Conservation (phyloP, 208 protist species). For the Trypanosoma brucei region DNA sequence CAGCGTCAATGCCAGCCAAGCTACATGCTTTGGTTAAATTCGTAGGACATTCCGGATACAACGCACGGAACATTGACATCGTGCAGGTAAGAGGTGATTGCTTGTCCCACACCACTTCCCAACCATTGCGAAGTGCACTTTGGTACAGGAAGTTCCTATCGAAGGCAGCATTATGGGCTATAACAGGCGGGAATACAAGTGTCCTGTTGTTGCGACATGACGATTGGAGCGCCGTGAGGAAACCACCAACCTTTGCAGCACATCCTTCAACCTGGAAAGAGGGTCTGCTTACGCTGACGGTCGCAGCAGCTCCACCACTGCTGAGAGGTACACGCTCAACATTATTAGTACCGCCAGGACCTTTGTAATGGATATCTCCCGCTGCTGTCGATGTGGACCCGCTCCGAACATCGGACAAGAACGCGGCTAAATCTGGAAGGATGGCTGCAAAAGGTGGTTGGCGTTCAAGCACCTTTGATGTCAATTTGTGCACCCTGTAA, state of each 20-base stretch:
- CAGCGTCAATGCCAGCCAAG: constrained; percentile 36
- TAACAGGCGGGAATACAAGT: constrained; percentile 47
- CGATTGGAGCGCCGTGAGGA: too few species aligned
- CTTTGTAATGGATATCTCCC: too few species aligned
- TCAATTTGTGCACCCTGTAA: constrained; percentile 32
- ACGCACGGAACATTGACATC: constrained; percentile 26
- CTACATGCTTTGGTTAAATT: constrained; percentile 37
- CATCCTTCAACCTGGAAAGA: too few species aligned
- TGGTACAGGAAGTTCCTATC: constrained; percentile 46
- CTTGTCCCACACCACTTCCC: constrained; percentile 41
- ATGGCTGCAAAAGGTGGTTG: constrained; percentile 27
- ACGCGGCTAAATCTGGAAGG: constrained; percentile 25
- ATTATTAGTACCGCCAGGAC: too few species aligned
- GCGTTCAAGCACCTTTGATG: constrained; percentile 23
- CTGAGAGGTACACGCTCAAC: too few species aligned
- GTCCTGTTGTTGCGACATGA: neutral
- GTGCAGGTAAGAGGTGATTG: constrained; percentile 51
- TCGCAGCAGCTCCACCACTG: too few species aligned
- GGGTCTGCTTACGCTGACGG: too few species aligned
- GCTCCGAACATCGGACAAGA: constrained; percentile 14
- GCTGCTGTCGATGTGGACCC: too few species aligned
- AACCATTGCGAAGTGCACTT: constrained; percentile 27
- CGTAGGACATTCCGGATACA: constrained; percentile 40
- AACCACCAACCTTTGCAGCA: too few species aligned
- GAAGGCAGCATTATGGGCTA: constrained; percentile 65